Evolutionary conservation across 257 asterid genomes (phyloP), one percentile per base, ranked within the genome.

Genomic region (Petunia secreta): DNA sequence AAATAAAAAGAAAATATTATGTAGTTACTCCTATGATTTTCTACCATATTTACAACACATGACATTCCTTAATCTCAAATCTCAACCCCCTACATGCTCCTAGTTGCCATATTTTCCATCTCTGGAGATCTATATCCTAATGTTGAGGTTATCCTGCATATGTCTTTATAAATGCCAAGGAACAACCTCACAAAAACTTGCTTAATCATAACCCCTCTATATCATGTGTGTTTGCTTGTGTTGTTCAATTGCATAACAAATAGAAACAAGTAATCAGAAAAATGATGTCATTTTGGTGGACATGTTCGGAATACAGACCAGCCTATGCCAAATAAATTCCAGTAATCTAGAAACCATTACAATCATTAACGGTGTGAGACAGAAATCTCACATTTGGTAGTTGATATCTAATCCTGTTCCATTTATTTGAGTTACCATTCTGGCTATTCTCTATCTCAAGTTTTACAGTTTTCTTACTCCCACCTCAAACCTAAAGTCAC

Each of bases 161-260:
- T 68, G 2, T 44, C 57, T 40, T 16, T 44, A 44, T 9, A 68
- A 44, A 68, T 16, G 40, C 41, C 58, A 44, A 68, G 14, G 75
- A 68, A 16, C 58, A 16, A 44, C 1, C 16, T 44, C 38, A 68
- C 75, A 68, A 6, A 8, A 44, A 68, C 2, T 2, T 68, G 8
- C n/a, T 43, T 4, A 43, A 44, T 68, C 57, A 67, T 4, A n/a
- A 68, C 57, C 75, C 57, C 54, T 68, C 57, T 68, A 68, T 68
- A 15, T n/a, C n/a, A 44, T 44, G 57, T 68, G 57, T 43, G 4
- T 4, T 55, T 8, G 39, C 9, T 8, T 68, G 40, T 44, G 40
- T 68, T 68, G 75, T 68, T 68, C 75, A 53, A 43, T 44, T 43
- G 57, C 44, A 9, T 16, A 68, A 8, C 15, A 37, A 55, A 68